Evolutionary conservation across 2,329 filamentous ascomycete genomes (phyloP).

Genomic region (Calonectria crousiana): DNA sequence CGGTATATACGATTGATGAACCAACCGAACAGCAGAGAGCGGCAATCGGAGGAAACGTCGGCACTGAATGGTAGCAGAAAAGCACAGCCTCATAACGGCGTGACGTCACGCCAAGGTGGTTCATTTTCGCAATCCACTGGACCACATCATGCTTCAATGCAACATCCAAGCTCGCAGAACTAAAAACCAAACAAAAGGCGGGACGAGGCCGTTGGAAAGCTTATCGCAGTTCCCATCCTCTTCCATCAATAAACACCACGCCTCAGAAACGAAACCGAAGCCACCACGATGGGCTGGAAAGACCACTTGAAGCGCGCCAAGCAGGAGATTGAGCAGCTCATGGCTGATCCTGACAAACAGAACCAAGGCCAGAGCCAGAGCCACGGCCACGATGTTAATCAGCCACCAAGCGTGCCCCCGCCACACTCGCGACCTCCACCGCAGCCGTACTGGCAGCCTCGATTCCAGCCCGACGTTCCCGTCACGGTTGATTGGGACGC

Average conservation of each 20-base stretch:
- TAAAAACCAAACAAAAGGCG: conserved; percentile 2
- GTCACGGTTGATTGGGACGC: conserved; percentile 65
- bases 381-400: conserved; percentile 33
- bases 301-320: conserved; percentile 54
- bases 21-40: not conserved
- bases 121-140: not conserved
- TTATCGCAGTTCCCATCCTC: not conserved
- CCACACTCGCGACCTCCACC: conserved; percentile 38
- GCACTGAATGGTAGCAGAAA: not conserved
- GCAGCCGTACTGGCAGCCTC: conserved; percentile 64
- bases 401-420: conserved; percentile 29
- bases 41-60: not conserved
- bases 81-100: conserved; percentile 8
- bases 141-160: conserved; percentile 5
- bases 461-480: conserved; percentile 59
- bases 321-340: conserved; percentile 52
- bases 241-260: not conserved
- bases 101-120: conserved; percentile 23
- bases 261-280: not conserved
- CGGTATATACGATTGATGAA: not conserved
- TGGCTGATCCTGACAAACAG: conserved; percentile 39
- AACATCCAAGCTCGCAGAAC: not conserved
- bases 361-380: conserved; percentile 29
- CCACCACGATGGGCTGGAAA: conserved; percentile 50
- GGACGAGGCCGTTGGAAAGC: not conserved